These are phyloP conservation scores for Fremontodendron californicum DNA, from an alignment of 345 rosid species.

Conservation along the genomic window DNA sequence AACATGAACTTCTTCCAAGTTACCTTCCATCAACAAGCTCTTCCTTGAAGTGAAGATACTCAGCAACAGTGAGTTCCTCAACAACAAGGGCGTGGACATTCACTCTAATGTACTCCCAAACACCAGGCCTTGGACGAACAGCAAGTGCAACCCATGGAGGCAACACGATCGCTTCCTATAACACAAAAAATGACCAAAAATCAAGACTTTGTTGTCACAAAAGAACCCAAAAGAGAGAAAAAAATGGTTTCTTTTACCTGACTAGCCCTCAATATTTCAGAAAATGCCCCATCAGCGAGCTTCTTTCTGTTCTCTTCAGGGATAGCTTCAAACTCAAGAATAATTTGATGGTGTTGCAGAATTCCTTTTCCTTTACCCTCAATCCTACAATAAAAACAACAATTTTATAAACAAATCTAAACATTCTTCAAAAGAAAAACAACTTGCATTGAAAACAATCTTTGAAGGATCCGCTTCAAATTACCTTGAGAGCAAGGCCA, in stretches of 20 bases:
- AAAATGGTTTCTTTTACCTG: conserved; percentile 33
- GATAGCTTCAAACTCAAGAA: conserved; percentile 65
- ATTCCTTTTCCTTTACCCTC: conserved; percentile 68
- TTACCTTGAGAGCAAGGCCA: conserved; percentile 63
- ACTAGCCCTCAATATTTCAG: conserved; percentile 51
- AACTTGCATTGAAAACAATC: neutral
- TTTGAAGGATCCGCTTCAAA: conserved; percentile 14
- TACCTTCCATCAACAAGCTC: conserved; percentile 95
- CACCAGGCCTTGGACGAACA: conserved; percentile 94
- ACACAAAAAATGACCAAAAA: conserved; percentile 6
- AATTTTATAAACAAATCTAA: neutral
- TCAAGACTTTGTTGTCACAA: neutral
- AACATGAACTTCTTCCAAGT: neutral
- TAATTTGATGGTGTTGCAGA: conserved; percentile 58
- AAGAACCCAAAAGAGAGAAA: neutral
- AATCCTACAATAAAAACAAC: conserved; percentile 31
- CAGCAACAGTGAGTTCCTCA: conserved; percentile 72
- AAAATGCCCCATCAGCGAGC: conserved; percentile 46
- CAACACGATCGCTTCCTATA: conserved; percentile 82
- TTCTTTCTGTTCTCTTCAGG: conserved; percentile 44
- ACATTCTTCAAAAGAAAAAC: neutral
- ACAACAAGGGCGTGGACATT: conserved; percentile 75
- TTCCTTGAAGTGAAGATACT: conserved; percentile 91
- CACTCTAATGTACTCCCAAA: conserved; percentile 85
- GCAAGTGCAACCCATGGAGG: conserved; percentile 96